Conservation (phyloP, 176 grass and related monocot species). For the Aegilops bicornis region DNA sequence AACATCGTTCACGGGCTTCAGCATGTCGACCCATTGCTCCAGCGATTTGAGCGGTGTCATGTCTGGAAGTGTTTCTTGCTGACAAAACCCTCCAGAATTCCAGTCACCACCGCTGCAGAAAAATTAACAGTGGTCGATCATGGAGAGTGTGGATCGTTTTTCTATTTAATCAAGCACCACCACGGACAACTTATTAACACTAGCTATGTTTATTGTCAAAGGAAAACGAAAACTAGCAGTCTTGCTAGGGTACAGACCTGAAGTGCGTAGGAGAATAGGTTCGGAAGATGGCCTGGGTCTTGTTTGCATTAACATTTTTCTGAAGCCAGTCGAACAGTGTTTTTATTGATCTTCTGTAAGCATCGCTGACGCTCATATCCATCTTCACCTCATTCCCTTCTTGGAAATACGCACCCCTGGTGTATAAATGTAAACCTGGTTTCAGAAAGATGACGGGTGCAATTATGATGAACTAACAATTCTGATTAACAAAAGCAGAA, state of each 20-base stretch:
- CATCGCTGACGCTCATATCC: constrained; percentile 66
- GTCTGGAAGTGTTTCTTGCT: constrained; percentile 57
- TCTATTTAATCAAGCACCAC: neutral
- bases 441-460: neutral
- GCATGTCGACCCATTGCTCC: constrained; percentile 48
- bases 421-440: constrained; percentile 23
- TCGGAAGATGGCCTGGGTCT: constrained; percentile 81
- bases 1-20: constrained; percentile 58
- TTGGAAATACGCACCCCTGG: constrained; percentile 88
- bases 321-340: constrained; percentile 74
- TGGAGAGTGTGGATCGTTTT: neutral
- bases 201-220: neutral
- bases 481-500: neutral
- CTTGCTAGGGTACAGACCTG: constrained; percentile 47
- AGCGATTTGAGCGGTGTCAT: constrained; percentile 19
- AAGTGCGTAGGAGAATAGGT: constrained; percentile 92
- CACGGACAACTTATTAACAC: neutral
- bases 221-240: neutral
- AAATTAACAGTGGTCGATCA: neutral
- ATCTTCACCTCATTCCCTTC: constrained; percentile 73
- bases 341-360: constrained; percentile 61
- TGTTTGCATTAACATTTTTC: constrained; percentile 61
- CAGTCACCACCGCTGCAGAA: constrained; percentile 64
- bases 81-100: constrained; percentile 56
- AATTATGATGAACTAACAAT: neutral